These are phyloP conservation scores for Anethum foeniculum DNA, from an alignment of 140 eudicot species.

Conservation along the genomic window DNA sequence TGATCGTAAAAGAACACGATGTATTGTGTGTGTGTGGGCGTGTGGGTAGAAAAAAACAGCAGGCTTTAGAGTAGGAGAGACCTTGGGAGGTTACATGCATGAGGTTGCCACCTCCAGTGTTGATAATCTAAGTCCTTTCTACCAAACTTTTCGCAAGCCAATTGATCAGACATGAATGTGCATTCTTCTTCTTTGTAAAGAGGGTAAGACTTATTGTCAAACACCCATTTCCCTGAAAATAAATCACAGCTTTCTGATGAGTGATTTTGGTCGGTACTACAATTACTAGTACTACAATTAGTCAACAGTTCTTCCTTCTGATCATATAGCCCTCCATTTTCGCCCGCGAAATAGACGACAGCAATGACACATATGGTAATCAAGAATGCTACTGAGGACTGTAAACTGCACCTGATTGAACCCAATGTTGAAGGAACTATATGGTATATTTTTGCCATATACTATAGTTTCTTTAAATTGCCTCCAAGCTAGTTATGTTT, in stretches of 20 bases:
- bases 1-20: neutral
- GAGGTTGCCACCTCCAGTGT: slow-evolving; percentile 93
- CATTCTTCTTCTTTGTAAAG: slow-evolving; percentile 68
- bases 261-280: slow-evolving; percentile 12
- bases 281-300: neutral
- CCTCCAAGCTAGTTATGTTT: neutral
- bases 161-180: slow-evolving; percentile 53
- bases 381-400: slow-evolving; percentile 24
- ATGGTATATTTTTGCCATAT: slow-evolving; percentile 4
- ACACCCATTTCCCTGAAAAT: slow-evolving; percentile 86
- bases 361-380: slow-evolving; percentile 22
- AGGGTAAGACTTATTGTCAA: slow-evolving; percentile 63
- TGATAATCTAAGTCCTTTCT: slow-evolving; percentile 60
- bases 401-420: slow-evolving; percentile 28
- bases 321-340: slow-evolving; percentile 21
- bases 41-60: neutral
- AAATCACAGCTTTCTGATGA: slow-evolving; percentile 31
- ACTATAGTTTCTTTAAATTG: neutral
- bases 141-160: slow-evolving; percentile 77
- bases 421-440: slow-evolving; percentile 9
- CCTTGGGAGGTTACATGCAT: slow-evolving; percentile 84
- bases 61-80: slow-evolving; percentile 14
- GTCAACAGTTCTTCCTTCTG: slow-evolving; percentile 1
- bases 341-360: slow-evolving; percentile 32
- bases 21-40: neutral